Percentiles rank a stretch among this genome's conserved stretches.
phyloP scores from a whole-genome alignment of 192 early-diverging fungal species.

The Pilaira anomala region DNA sequence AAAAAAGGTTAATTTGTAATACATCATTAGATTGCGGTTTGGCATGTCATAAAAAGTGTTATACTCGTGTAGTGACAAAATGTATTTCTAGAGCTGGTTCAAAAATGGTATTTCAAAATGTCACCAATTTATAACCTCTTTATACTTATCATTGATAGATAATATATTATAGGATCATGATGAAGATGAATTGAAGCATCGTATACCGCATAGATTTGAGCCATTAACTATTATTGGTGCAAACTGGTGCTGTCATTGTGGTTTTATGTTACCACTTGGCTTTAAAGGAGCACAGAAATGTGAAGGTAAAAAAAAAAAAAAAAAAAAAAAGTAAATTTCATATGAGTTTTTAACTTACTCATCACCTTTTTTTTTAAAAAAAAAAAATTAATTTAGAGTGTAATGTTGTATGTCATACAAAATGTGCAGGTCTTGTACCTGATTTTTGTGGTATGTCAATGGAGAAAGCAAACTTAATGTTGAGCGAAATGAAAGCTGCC shows the following conservation, averaged over 20 bases:
- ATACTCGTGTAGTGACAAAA: slow-evolving; percentile 74
- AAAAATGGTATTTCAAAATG: slow-evolving; percentile 37
- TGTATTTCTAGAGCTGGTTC: slow-evolving; percentile 71
- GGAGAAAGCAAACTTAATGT: slow-evolving; percentile 80
- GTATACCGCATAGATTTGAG: slow-evolving; percentile 96
- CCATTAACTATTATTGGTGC: slow-evolving; percentile 74
- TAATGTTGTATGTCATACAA: slow-evolving; percentile 70
- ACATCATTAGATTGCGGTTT: slow-evolving; percentile 75
- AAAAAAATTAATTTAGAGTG: slow-evolving; percentile 68
- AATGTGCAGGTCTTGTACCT: slow-evolving; percentile 82
- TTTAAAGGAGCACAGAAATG: slow-evolving; percentile 56
- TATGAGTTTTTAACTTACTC: not conserved
- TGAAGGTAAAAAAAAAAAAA: slow-evolving; percentile 36
- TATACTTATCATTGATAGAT: not conserved
- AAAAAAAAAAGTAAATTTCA: not conserved
- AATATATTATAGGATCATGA: slow-evolving; percentile 49
- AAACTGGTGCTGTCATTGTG: slow-evolving; percentile 98
- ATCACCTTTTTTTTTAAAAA: not conserved
- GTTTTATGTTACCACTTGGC: slow-evolving; percentile 87
- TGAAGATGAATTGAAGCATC: slow-evolving; percentile 72
- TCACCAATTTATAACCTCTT: not conserved
- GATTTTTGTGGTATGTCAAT: slow-evolving; percentile 90
- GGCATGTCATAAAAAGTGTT: slow-evolving; percentile 91
- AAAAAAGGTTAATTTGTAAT: not conserved
- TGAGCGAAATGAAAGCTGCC: slow-evolving; percentile 73